Evolutionary conservation across 768 basidiomycete species (phyloP), one percentile per base, ranked within the genome.

Genomic region (Macrolepiota fuliginosa): DNA sequence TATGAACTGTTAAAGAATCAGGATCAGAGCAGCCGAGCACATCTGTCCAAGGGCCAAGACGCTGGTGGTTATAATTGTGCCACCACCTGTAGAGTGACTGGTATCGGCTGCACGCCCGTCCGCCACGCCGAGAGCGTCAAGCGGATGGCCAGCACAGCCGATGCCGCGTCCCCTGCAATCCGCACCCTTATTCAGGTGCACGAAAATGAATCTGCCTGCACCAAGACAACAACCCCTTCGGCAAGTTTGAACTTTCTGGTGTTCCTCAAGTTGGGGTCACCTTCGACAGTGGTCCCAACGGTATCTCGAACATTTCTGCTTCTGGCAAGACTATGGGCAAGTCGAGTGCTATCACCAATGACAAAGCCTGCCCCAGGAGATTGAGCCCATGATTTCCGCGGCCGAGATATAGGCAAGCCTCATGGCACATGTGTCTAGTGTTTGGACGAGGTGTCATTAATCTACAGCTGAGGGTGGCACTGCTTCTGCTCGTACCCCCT

Each of bases 141-240:
- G n/a, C n/a, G n/a, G n/a, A n/a, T n/a, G n/a, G n/a, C n/a, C n/a
- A n/a, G n/a, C n/a, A n/a, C n/a, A n/a, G n/a, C n/a, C n/a, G n/a
- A n/a, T n/a, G n/a, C n/a, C n/a, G n/a, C n/a, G n/a, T n/a, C n/a
- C n/a, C n/a, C n/a, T n/a, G n/a, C n/a, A n/a, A n/a, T n/a, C n/a
- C n/a, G n/a, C n/a, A n/a, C n/a, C 50, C 87, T 97, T 71, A 97
- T 98, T 75, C 95, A 97, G 74, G 96, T 98, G 39, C 96, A 87
- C 79, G 96, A 98, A 82, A 96, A 96, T 77, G 95, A 98, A 76
- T 94, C 96, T 82, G 94, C 95, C 35, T 92, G 94, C 72, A 97
- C 96, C 63, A 97, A 96, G 96, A 98, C 80, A 98, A 98, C 84
- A 97, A 98, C 81, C 75, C 95, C 36, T 92, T 98, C 73, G 96